These are phyloP conservation scores for Litchi chinensis DNA, from an alignment of 345 rosid genomes.

Conservation along the genomic window DNA sequence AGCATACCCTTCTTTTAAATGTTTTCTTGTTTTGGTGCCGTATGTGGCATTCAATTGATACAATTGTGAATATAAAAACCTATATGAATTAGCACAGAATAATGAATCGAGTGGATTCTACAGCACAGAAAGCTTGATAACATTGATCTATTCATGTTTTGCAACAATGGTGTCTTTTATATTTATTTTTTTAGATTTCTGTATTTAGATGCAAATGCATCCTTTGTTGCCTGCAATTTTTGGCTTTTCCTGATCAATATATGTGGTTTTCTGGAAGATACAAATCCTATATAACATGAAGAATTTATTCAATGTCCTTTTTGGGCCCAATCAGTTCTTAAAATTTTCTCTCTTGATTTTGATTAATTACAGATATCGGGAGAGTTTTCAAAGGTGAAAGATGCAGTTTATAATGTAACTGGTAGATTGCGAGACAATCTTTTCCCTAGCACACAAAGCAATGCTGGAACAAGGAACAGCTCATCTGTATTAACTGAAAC, in stretches of 20 bases:
- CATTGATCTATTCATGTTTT: not conserved
- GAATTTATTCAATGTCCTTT: not conserved
- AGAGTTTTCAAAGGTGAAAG: slow-evolving; percentile 67
- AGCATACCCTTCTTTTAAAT: not conserved
- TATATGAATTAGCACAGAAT: not conserved
- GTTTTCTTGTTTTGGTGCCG: not conserved
- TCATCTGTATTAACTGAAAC: slow-evolving; percentile 51
- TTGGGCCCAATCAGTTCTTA: not conserved
- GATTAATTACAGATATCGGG: slow-evolving; percentile 70
- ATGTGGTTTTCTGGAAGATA: not conserved
- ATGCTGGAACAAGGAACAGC: slow-evolving; percentile 43
- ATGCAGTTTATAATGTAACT: slow-evolving; percentile 76
- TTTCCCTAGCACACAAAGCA: slow-evolving; percentile 43
- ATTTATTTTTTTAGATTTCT: not conserved
- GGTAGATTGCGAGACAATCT: slow-evolving; percentile 77
- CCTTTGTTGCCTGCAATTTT: not conserved
- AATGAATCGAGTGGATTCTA: not conserved
- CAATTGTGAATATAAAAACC: not conserved
- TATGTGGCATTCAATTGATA: not conserved
- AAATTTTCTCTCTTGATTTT: slow-evolving; percentile 15
- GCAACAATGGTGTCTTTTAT: not conserved
- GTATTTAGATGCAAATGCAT: not conserved
- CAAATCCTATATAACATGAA: not conserved
- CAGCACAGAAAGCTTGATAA: not conserved
- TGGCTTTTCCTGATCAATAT: not conserved